Percentiles rank a stretch among this genome's conserved stretches.
Conservation (phyloP, 2,329 filamentous ascomycete species). For the Calonectria multiphialidica region DNA sequence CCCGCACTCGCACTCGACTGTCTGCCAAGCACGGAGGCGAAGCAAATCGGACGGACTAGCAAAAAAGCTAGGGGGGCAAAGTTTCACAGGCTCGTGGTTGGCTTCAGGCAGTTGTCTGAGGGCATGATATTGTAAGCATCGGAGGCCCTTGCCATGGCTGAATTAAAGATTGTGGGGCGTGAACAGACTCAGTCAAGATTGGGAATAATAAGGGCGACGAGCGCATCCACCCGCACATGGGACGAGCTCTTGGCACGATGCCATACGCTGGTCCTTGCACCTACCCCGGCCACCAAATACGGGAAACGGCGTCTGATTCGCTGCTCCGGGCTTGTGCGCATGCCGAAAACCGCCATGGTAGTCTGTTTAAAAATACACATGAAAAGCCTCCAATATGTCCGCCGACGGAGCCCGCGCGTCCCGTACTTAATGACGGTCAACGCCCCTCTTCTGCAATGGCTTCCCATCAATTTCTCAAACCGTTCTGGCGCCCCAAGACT, state of each 20-base stretch:
- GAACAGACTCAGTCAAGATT: background rate
- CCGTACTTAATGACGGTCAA: constrained; percentile 12
- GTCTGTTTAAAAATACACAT: background rate
- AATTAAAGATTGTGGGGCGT: constrained; percentile 7
- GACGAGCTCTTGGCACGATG: background rate
- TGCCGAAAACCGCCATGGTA: constrained; percentile 25
- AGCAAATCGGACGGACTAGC: too few relatives aligned
- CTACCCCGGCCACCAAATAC: background rate
- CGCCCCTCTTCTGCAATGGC: constrained; percentile 9
- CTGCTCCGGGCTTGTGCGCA: constrained; percentile 27
- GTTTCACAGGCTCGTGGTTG: background rate
- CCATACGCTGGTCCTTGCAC: background rate
- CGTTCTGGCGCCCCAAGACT: constrained; percentile 17
- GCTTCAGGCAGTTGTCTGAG: background rate
- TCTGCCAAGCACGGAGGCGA: background rate
- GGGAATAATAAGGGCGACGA: background rate
- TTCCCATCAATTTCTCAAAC: constrained; percentile 22
- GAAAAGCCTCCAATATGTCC: background rate
- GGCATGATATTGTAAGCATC: background rate
- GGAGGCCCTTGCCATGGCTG: background rate
- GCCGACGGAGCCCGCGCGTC: constrained; percentile 39
- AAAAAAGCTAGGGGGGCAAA: background rate
- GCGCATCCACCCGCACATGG: background rate
- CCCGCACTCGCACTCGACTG: background rate
- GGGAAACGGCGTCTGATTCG: constrained; percentile 29